Evolutionary conservation across 2,329 filamentous ascomycete genomes (phyloP).

Genomic region (Phialemonium atrogriseum): DNA sequence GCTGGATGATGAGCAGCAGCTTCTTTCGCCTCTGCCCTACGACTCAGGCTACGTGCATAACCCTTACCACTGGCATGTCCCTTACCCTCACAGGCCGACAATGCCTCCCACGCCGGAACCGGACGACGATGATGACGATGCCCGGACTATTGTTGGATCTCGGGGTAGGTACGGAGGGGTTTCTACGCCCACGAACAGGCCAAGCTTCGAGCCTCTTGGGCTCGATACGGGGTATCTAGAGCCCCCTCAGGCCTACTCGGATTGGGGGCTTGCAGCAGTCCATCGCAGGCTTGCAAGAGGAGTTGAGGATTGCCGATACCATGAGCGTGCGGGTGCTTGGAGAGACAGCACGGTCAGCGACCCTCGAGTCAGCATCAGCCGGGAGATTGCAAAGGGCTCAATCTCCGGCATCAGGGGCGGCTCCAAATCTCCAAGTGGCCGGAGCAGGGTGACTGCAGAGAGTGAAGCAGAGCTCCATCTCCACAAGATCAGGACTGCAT

Average conservation of each 20-base stretch:
- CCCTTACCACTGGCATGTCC: conserved; percentile 29
- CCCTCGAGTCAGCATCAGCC: conserved; percentile 31
- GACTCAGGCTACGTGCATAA: conserved; percentile 17
- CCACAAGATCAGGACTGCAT: conserved; percentile 29
- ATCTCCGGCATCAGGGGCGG: conserved; percentile 16
- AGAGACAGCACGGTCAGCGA: conserved; percentile 30
- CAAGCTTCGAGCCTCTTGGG: too few relatives aligned
- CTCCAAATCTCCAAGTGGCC: conserved; percentile 16
- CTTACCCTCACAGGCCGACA: conserved; percentile 20
- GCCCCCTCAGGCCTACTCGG: conserved; percentile 4
- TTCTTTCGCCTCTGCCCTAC: conserved; percentile 21
- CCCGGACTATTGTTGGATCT: conserved; percentile 21
- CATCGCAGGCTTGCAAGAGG: conserved; percentile 32
- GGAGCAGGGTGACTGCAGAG: conserved; percentile 19
- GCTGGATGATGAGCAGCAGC: conserved; percentile 10
- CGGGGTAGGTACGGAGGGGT: conserved; percentile 7
- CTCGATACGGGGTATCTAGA: too few relatives aligned
- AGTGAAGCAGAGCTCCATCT: conserved; percentile 35
- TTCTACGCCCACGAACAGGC: conserved; percentile 8
- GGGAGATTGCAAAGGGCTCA: conserved; percentile 28
- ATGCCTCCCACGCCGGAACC: conserved; percentile 16
- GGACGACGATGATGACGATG: conserved; percentile 19
- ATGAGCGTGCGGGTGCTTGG: conserved; percentile 35
- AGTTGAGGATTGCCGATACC: conserved; percentile 30
- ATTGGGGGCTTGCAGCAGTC: conserved; percentile 16